Percentiles rank a stretch among this genome's conserved stretches.
Evolutionary conservation across 1,284 basidiomycete species (phyloP).

Genomic region (Rhodotorula sp.): DNA sequence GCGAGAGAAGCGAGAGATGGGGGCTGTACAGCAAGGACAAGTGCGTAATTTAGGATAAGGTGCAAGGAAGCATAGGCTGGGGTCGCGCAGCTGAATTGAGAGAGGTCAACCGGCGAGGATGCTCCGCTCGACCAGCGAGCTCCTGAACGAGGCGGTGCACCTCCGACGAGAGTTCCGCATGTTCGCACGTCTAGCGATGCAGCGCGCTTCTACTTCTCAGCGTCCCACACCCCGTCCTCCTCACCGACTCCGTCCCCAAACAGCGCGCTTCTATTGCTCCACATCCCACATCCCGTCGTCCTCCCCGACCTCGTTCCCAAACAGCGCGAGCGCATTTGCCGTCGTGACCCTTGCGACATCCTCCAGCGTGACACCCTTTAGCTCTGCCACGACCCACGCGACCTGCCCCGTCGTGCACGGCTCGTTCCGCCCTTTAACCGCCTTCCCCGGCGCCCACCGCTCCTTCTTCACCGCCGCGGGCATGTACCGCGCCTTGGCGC

Average conservation of each 20-base stretch:
- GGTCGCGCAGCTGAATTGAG: background rate
- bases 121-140: too few relatives aligned
- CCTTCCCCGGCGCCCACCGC: conserved; percentile 62
- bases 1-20: background rate
- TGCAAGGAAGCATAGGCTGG: too few relatives aligned
- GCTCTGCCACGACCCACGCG: conserved; percentile 70
- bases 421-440: conserved; percentile 82
- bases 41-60: too few relatives aligned
- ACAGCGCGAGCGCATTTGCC: conserved; percentile 68
- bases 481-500: conserved; percentile 55
- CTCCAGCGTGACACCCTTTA: conserved; percentile 63
- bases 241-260: too few relatives aligned
- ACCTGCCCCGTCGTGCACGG: conserved; percentile 72
- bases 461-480: conserved; percentile 67
- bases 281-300: conserved; percentile 20
- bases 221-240: background rate
- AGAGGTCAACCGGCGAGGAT: background rate
- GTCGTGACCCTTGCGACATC: conserved; percentile 64
- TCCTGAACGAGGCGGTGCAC: background rate
- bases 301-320: conserved; percentile 54
- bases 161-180: background rate
- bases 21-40: background rate
- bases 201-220: background rate
- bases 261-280: background rate
- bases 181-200: background rate